A percentile compares a stretch with the other conserved stretches of the same genome.
Evolutionary conservation across 768 basidiomycete species (phyloP).

Genomic region (Postia placenta): DNA sequence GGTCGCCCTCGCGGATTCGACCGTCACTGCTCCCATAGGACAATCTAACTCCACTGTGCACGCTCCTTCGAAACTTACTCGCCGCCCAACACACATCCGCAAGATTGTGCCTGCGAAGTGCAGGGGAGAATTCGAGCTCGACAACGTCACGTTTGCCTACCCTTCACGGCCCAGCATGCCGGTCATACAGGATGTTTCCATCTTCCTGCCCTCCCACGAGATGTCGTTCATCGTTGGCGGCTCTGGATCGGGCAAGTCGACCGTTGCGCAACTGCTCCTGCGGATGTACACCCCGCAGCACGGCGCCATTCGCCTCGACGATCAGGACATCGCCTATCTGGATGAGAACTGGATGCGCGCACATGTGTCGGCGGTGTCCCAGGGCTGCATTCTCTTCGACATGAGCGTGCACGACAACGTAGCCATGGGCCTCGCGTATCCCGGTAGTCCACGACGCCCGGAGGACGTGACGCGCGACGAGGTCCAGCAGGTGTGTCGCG

Average conservation of each 20-base stretch:
- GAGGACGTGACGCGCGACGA: slow-evolving; percentile 56
- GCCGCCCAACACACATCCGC: slow-evolving; percentile 32
- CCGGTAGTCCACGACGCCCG: slow-evolving; percentile 30
- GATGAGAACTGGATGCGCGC: slow-evolving; percentile 63
- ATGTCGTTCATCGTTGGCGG: slow-evolving; percentile 78
- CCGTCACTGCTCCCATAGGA: slow-evolving; percentile 8
- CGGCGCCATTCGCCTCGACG: slow-evolving; percentile 76
- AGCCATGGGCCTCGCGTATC: slow-evolving; percentile 63
- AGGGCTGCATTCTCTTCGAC: slow-evolving; percentile 77
- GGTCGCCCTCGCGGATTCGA: slow-evolving; percentile 46
- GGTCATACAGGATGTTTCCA: slow-evolving; percentile 50
- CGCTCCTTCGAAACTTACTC: slow-evolving; percentile 9
- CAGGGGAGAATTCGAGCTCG: slow-evolving; percentile 63
- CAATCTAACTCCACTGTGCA: slow-evolving; percentile 9
- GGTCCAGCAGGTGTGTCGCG: slow-evolving; percentile 77
- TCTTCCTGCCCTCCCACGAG: slow-evolving; percentile 68
- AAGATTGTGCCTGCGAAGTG: slow-evolving; percentile 63
- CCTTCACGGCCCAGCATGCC: slow-evolving; percentile 61
- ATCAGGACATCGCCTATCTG: slow-evolving; percentile 70
- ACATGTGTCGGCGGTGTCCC: slow-evolving; percentile 72
- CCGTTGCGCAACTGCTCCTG: slow-evolving; percentile 57
- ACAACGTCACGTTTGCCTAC: slow-evolving; percentile 61
- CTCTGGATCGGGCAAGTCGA: slow-evolving; percentile 76
- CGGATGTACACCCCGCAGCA: slow-evolving; percentile 62
- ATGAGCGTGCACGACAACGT: slow-evolving; percentile 82